phyloP scores from a whole-genome alignment of 1,139 yeast genomes.

The Maudiozyma humilis region DNA sequence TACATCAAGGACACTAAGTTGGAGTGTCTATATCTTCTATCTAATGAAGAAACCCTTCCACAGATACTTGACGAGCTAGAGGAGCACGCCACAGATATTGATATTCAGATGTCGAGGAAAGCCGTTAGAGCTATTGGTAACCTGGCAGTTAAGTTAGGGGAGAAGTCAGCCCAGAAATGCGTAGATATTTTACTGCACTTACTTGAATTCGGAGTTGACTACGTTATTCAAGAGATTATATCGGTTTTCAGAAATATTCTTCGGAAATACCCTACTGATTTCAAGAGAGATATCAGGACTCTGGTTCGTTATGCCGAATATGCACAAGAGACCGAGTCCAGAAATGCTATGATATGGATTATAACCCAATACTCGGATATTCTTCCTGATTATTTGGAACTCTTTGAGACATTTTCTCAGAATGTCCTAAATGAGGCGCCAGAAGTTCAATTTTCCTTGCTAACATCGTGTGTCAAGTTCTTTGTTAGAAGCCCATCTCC shows the following conservation, averaged over 20 bases:
- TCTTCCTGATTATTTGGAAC: slow-evolving; percentile 19
- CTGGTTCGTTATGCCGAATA: slow-evolving; percentile 35
- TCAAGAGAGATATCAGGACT: slow-evolving; percentile 31
- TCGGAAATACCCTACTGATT: slow-evolving; percentile 58
- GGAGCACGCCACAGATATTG: slow-evolving; percentile 82
- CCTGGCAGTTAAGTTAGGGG: slow-evolving; percentile 66
- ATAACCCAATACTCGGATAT: slow-evolving; percentile 59
- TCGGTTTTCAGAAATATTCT: slow-evolving; percentile 70
- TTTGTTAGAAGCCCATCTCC: slow-evolving; percentile 50
- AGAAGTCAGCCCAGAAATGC: slow-evolving; percentile 51
- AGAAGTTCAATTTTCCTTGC: slow-evolving; percentile 65
- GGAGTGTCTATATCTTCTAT: slow-evolving; percentile 74
- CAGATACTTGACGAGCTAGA: slow-evolving; percentile 66
- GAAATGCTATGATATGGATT: slow-evolving; percentile 75
- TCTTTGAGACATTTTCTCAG: slow-evolving; percentile 19
- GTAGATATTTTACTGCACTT: slow-evolving; percentile 55
- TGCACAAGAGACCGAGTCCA: slow-evolving; percentile 71
- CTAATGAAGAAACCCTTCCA: slow-evolving; percentile 53
- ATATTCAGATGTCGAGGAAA: slow-evolving; percentile 75
- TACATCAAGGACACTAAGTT: slow-evolving; percentile 86
- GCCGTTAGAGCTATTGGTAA: slow-evolving; percentile 88
- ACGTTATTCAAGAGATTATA: slow-evolving; percentile 73
- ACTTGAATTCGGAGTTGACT: slow-evolving; percentile 58
- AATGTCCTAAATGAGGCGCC: slow-evolving; percentile 39
- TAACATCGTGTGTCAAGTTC: slow-evolving; percentile 68